These are phyloP conservation scores for Wallacemonas sp. DNA, from an alignment of 208 protist species.

Conservation along the genomic window DNA sequence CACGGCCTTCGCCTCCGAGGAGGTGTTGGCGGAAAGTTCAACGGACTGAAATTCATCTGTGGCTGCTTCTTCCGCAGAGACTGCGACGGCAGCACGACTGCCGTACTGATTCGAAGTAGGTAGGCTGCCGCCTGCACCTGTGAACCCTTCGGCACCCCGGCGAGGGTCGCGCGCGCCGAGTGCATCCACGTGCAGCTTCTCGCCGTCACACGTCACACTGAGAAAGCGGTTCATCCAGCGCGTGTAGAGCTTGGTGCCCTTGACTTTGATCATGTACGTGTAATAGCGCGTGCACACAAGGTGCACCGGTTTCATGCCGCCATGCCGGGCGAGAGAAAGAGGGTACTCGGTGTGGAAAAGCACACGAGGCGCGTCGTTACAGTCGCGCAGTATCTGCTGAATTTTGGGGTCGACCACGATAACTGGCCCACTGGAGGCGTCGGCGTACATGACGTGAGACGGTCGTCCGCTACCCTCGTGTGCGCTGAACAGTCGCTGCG, in stretches of 20 bases:
- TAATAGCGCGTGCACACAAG: conserved; percentile 69
- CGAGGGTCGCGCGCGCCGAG: not conserved
- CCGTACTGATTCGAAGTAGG: not conserved
- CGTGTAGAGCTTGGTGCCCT: conserved; percentile 70
- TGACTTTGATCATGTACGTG: conserved; percentile 82
- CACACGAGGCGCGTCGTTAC: conserved; percentile 70
- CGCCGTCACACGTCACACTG: conserved; percentile 19
- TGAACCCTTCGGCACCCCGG: not conserved
- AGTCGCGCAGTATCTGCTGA: conserved; percentile 66
- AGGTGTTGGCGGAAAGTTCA: conserved; percentile 34
- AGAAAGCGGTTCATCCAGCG: conserved; percentile 73
- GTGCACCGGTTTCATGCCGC: conserved; percentile 48
- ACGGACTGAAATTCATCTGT: conserved; percentile 47
- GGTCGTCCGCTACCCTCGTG: not conserved
- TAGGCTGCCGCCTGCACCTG: not conserved
- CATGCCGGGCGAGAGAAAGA: conserved; percentile 48
- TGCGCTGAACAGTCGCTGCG: no score
- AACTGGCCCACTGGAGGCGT: not conserved
- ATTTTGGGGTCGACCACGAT: conserved; percentile 39
- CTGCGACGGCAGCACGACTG: conserved; percentile 1
- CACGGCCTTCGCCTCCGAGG: conserved; percentile 29
- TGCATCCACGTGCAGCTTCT: conserved; percentile 2
- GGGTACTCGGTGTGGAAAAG: conserved; percentile 50
- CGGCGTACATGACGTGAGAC: not conserved
- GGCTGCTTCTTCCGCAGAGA: not conserved